Base-by-base conservation (phyloP, 352 stramenopile species). In the Aphanomyces astaci region DNA sequence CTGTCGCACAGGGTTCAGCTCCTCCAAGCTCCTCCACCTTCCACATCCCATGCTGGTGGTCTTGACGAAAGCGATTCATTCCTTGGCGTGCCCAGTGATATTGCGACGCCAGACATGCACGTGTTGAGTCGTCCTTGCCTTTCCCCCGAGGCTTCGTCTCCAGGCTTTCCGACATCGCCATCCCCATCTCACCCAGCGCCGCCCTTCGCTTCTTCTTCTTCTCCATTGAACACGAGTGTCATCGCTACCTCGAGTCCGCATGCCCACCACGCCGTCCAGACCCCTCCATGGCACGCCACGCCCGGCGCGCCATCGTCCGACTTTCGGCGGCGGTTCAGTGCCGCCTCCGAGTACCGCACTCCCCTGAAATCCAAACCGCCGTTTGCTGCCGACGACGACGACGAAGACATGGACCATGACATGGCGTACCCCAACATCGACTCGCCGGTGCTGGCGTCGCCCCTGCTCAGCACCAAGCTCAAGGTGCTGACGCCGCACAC, bases 401-500 rank as follows among this genome's bases (percentile, higher is more conserved):
- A 59, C 15, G 36, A 43, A 7, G 36, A 43, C 7, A 43, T 43
- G 36, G 36, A 43, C 36, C 36, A 43, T 15, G 36, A 43, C 1
- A 5, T 68, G 2, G 27, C n/a, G 31, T 59, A 36, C 30, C 19
- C 15, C 25, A 32, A 32, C 19, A 32, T 59, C 11, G 51, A 59
- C n/a, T 68, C 62, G 22, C 62, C 62, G 5, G 4, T 46, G 17
- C 51, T 93, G 75, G 73, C 78, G n/a, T 94, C 86, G 19, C 86
- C 86, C 1, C 73, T 94, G 55, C 71, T 94, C 32, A 80, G 79
- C 9, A 94, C 86, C 1, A 79, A 89, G 66, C 75, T 94, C 10
- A 91, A 90, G 66, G 86, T 79, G 4, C 90, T 94, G 82, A 92
- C 82, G 4, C 84, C 84, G 19, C 82, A 89, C 57, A 94, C 86